Evolutionary conservation across 805 yeast species (phyloP).

Genomic region (Kluyveromyces dobzhanskii): DNA sequence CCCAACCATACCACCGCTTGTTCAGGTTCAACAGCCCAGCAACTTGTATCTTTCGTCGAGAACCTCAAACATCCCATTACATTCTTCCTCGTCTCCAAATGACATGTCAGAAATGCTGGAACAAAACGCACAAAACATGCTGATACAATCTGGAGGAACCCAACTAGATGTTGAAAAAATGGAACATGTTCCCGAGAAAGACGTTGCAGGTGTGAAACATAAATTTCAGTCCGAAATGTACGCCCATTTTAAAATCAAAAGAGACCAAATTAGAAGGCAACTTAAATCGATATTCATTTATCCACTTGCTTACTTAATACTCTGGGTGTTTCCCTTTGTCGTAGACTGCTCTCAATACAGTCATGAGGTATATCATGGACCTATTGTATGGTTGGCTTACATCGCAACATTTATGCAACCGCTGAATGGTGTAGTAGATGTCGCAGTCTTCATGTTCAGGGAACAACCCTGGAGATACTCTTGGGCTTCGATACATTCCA

Average conservation of each 20-base stretch:
- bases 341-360: constrained; percentile 50
- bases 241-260: constrained; percentile 51
- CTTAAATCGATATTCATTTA: constrained; percentile 74
- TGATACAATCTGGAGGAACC: too few relatives aligned
- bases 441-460: constrained; percentile 63
- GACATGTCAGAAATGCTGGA: too few relatives aligned
- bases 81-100: too few relatives aligned
- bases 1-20: too few relatives aligned
- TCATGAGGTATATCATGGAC: constrained; percentile 39
- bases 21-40: too few relatives aligned
- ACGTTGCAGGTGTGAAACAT: constrained; percentile 17
- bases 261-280: constrained; percentile 63
- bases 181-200: constrained; percentile 6
- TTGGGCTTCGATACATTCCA: constrained; percentile 21
- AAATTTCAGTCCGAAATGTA: constrained; percentile 53
- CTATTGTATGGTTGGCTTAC: constrained; percentile 54
- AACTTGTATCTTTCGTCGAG: too few relatives aligned
- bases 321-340: constrained; percentile 78
- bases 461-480: constrained; percentile 71
- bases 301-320: constrained; percentile 69
- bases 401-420: constrained; percentile 75
- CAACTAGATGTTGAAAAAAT: neutral
- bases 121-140: too few relatives aligned
- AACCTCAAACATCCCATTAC: too few relatives aligned
- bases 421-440: constrained; percentile 69